Base-by-base conservation (phyloP, 148 eudicot genomes). In the Vaccinium corymbosum region DNA sequence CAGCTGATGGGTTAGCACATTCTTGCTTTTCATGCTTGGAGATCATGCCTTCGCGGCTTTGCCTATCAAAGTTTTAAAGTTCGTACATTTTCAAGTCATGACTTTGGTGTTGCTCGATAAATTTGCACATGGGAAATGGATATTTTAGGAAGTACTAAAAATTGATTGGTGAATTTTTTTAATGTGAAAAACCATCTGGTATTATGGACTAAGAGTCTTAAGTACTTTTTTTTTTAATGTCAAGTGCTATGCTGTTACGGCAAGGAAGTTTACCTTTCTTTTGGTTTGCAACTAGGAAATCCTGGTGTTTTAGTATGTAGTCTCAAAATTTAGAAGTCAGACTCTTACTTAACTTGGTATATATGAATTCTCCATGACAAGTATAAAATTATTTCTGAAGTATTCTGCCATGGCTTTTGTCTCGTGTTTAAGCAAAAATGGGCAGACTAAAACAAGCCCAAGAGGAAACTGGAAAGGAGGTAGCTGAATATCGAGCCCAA, bases 381-480 rank as follows among this genome's bases (percentile, higher is more conserved):
- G 46, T 52, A 29, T n/a, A 52, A 71, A 82, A 17, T 55, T 25
- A 32, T 74, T 71, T 74, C 66, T 82, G n/a, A 82, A 71, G 32
- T 71, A 6, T 17, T 38, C 35, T 74, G 52, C 68, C 16, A 70
- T 73, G 79, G 64, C 20, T 56, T 73, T 20, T 35, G 53, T 62
- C 16, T 70, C 57, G 72, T 62, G 53, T 56, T 57, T 8, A 29
- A 83, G 80, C 7, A 25, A 83, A 76, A 76, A 56, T 83, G 85
- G 85, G 59, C 78, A 83, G 74, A 56, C 72, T 74, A 10, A 75
- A 57, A 75, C 85, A 75, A 56, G 80, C 85, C 51, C 76, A 83
- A 62, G 80, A 83, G n/a, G 80, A 83, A 55, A 71, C 80, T 83
- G 85, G 50, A 76, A 76, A 46, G 73, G 80, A 83, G 80, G 51